Evolutionary conservation across 164 flowering plant species (phyloP), one percentile per base, ranked within the genome.

Genomic region (Aristolochia fimbriata): DNA sequence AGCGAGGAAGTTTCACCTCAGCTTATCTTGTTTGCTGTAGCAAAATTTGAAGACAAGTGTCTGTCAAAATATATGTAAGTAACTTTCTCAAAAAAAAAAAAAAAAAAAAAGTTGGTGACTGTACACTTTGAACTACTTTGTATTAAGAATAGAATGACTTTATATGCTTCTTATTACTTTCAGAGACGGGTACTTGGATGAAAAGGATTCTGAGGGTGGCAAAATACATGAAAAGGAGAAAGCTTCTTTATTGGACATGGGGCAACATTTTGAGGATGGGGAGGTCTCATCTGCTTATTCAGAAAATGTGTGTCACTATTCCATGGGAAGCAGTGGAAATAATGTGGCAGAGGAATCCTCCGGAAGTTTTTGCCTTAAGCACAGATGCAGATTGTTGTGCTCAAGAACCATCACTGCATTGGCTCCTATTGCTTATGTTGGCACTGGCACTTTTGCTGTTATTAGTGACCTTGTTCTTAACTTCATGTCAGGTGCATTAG

Each of bases 1-100:
- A 66, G 61, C 59, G 83, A 78, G 37, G 88, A 80, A 46, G 64
- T 59, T 25, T 73, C 86, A 16, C 63, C 74, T 61, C 81, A 76
- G 58, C 83, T 85, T 58, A 47, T 74, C 27, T 37, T 89, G 72
- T 66, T 65, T 33, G 80, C 79, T 61, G 58, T 79, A 1, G 81
- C 79, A 13, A 60, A 47, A 55, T 20, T 60, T 41, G 60, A 62
- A 4, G 67, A 78, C n/a, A 58, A 67, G 65, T 85, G 88, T 77
- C 67, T 85, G 52, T 19, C 77, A 50, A 73, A 69, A 33, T 89
- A 81, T 67, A 69, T 92, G 98, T 92, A 82, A 68, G 84, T 27
- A 2, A 27, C 30, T 27, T 5, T 27, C 30, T 27, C 30, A 2
- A 2, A 27, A 27, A 5, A 27, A 27, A 27, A 27, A 27, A 27